phyloP scores from a whole-genome alignment of 1,284 basidiomycete genomes.

The Xanthoconium separans region DNA sequence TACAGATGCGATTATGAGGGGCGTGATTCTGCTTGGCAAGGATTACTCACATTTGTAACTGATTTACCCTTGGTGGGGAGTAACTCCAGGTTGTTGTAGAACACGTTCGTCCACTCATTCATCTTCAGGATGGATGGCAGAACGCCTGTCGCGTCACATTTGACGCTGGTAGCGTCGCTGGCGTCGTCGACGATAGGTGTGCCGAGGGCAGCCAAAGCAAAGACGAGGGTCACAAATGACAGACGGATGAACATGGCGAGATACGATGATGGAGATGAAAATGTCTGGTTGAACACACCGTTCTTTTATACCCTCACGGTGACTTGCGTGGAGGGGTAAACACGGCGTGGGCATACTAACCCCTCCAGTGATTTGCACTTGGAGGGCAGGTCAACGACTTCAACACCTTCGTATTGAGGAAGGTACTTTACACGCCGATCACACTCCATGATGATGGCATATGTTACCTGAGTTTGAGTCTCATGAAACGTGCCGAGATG shows the following conservation, averaged over 20 bases:
- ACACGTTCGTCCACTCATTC: accelerated
- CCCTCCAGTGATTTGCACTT: too few relatives aligned
- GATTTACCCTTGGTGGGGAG: not conserved
- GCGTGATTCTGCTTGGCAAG: not conserved
- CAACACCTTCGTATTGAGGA: too few relatives aligned
- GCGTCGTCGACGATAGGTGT: too few relatives aligned
- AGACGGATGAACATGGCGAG: constrained; percentile 9
- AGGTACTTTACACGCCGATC: too few relatives aligned
- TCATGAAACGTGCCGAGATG: too few relatives aligned
- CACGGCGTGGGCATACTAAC: not conserved
- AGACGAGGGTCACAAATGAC: constrained; percentile 6
- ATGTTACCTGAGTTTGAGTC: too few relatives aligned
- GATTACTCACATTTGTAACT: not conserved
- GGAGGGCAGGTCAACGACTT: too few relatives aligned
- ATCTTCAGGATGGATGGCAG: not conserved
- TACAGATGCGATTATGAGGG: not conserved
- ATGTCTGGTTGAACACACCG: too few relatives aligned
- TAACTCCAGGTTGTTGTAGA: not conserved
- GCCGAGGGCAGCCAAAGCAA: constrained; percentile 13
- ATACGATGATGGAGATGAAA: not conserved
- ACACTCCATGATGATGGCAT: too few relatives aligned
- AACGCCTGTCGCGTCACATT: constrained; percentile 2
- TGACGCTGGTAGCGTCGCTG: too few relatives aligned
- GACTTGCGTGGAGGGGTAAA: not conserved
- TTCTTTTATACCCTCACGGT: constrained; percentile 6